phyloP scores from a whole-genome alignment of 225 moss, liverwort and hornwort genomes.

The Bryoerythrophyllum caledonicum region DNA sequence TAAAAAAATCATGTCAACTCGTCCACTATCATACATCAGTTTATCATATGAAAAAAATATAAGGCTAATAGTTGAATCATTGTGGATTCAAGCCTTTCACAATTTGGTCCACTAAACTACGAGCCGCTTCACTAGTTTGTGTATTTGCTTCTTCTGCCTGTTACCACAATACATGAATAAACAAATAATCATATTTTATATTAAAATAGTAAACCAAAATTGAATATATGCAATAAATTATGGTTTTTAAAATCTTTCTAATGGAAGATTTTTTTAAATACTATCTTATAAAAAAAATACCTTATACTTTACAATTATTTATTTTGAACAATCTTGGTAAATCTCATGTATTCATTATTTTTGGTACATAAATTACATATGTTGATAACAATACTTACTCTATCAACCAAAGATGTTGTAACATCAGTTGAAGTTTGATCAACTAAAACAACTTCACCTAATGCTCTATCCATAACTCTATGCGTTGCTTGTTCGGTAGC shows the following conservation, averaged over 20 bases:
- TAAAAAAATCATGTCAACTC: not conserved
- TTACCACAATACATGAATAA: not conserved
- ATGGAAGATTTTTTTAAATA: no score
- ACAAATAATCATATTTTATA: no score
- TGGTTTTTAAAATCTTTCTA: no score
- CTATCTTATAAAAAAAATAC: no score
- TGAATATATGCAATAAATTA: no score
- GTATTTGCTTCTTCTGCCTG: slow-evolving; percentile 15
- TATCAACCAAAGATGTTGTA: slow-evolving; percentile 16
- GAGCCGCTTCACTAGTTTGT: slow-evolving; percentile 6
- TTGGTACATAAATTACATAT: no score
- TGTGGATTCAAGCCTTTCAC: slow-evolving; percentile 19
- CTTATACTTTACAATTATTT: no score
- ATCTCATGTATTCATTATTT: no score
- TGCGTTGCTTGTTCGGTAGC: slow-evolving; percentile 35
- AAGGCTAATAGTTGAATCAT: not conserved
- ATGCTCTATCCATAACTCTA: slow-evolving; percentile 18
- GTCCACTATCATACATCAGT: not conserved
- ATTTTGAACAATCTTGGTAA: no score
- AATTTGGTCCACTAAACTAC: slow-evolving; percentile 22
- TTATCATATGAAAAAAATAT: not conserved
- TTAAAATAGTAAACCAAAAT: no score
- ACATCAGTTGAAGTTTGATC: slow-evolving; percentile 19
- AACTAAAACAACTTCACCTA: slow-evolving; percentile 38
- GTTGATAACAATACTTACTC: not conserved